A percentile compares a stretch with the other conserved stretches of the same genome.
These are phyloP conservation scores for Chrysanthemum makinoi DNA, from an alignment of 129 eudicot genomes.

Conservation along the genomic window DNA sequence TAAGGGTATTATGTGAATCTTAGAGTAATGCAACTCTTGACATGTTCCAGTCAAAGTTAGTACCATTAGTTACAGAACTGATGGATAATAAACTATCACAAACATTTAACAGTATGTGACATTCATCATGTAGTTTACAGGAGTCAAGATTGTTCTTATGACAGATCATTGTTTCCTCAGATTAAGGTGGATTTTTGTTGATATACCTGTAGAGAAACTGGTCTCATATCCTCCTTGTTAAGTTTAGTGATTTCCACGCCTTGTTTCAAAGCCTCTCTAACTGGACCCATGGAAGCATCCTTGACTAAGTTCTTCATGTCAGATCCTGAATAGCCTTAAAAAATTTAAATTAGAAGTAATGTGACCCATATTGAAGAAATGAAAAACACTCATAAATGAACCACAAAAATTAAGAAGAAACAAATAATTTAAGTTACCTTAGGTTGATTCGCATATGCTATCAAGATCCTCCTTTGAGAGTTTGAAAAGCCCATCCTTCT, in stretches of 20 bases:
- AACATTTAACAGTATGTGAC: too few relatives aligned
- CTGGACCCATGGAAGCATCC: slow-evolving; percentile 98
- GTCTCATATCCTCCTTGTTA: slow-evolving; percentile 78
- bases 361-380: not conserved
- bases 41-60: too few relatives aligned
- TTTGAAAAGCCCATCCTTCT: slow-evolving; percentile 73
- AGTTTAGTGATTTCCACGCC: slow-evolving; percentile 72
- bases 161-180: too few relatives aligned
- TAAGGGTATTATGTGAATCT: too few relatives aligned
- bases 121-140: too few relatives aligned
- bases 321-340: slow-evolving; percentile 88
- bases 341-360: not conserved
- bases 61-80: too few relatives aligned
- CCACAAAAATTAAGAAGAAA: not conserved
- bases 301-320: slow-evolving; percentile 95
- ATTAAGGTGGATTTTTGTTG: too few relatives aligned
- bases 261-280: slow-evolving; percentile 74
- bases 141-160: too few relatives aligned
- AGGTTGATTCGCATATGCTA: slow-evolving; percentile 60
- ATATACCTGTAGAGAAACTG: slow-evolving; percentile 70
- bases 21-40: too few relatives aligned
- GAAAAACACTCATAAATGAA: not conserved
- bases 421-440: slow-evolving; percentile 38
- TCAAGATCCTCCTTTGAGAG: slow-evolving; percentile 62
- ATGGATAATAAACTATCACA: too few relatives aligned